Base-by-base conservation (phyloP, 768 basidiomycete genomes). In the Russula emetica region DNA sequence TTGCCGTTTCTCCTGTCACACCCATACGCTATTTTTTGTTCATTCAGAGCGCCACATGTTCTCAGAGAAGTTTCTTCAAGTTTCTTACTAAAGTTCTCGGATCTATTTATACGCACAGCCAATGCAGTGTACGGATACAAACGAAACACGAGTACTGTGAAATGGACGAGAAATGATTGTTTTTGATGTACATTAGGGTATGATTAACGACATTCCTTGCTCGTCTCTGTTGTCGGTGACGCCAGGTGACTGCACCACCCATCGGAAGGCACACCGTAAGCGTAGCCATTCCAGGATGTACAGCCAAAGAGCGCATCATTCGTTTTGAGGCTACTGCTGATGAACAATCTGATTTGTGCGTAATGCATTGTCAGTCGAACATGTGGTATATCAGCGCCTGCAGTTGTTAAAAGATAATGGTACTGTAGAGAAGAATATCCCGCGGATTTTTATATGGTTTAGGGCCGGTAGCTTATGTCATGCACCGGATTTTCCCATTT, bases 371-470 rank as follows among this genome's bases (percentile, higher is more conserved):
- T 59, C 58, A 69, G 68, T 63, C 66, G 66, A 69, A 67, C 66
- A 69, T 69, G 68, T 69, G 68, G 68, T 69, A 69, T 54, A 61
- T 40, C 62, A 69, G 68, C 56, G 68, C 67, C 68, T 69, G 44
- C 38, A 36, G 60, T 67, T 63, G 67, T 66, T 67, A 69, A 69
- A 67, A 69, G 68, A 69, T 69, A n/a, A n/a, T n/a, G n/a, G n/a
- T n/a, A n/a, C n/a, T n/a, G 34, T 2, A 52, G n/a, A 2, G n/a
- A n/a, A 26, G 5, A 45, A 38, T 7, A 22, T 50, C n/a, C 49
- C 14, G 1, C 26, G 7, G n/a, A 14, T n/a, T 11, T 24, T 49
- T 22, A 24, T 49, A 30, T 5, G 1, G 13, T 54, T 54, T 54
- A 54, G 53, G 53, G 53, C 53, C 53, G 53, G 53, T n/a, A n/a